Evolutionary conservation across 73 alveolate genomes (phyloP).

Genomic region (Uronychia binucleata): DNA sequence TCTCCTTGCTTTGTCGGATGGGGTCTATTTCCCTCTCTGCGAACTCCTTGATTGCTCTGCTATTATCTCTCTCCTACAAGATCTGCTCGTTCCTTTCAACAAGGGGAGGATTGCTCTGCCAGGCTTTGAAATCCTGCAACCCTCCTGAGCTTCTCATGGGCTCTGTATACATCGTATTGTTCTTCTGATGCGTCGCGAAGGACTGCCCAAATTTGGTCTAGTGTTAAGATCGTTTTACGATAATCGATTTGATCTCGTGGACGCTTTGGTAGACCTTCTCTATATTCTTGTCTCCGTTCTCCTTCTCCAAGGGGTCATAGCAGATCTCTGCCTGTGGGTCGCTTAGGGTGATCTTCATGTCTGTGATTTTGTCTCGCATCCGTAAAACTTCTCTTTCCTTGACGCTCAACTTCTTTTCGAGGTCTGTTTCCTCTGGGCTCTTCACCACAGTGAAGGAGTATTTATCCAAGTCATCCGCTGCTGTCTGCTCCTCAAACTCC

Average conservation of each 20-base stretch:
- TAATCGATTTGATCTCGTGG: background rate
- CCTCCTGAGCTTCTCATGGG: background rate
- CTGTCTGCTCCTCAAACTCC: background rate
- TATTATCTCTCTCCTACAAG: background rate
- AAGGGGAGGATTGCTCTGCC: background rate
- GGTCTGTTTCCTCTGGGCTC: constrained; percentile 10
- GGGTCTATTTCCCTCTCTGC: background rate
- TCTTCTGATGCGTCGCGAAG: background rate
- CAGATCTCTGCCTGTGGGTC: constrained; percentile 3
- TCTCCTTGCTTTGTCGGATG: background rate
- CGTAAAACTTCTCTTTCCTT: constrained; percentile 6
- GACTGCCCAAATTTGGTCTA: background rate
- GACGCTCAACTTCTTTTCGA: background rate
- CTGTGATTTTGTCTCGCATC: background rate
- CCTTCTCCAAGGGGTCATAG: background rate
- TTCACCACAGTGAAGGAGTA: background rate
- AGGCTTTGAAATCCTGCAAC: background rate
- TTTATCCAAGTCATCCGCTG: background rate
- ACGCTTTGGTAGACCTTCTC: background rate
- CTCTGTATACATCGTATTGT: background rate
- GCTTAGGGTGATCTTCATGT: background rate
- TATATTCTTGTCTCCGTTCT: background rate
- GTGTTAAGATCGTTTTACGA: too few species aligned
- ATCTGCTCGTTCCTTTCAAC: constrained; percentile 1
- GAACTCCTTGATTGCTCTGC: background rate